Evolutionary conservation across 2,329 filamentous ascomycete genomes (phyloP).

Genomic region (Lasiodiplodia citricola): DNA sequence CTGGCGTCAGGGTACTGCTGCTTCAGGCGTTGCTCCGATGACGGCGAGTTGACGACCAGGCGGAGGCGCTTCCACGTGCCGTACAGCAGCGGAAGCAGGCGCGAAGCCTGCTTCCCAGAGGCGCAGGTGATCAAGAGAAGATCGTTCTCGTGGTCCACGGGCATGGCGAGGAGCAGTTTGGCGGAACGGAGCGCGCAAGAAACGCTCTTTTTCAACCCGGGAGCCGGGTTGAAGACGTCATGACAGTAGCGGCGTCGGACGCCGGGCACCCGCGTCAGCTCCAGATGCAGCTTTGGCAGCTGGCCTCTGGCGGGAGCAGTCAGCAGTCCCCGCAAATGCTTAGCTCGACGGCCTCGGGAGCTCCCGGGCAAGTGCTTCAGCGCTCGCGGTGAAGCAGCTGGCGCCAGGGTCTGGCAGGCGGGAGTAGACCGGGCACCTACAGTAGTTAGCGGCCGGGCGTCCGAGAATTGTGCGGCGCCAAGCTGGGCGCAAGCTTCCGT

Average conservation of each 20-base stretch:
- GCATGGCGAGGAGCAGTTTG: slow-evolving; percentile 30
- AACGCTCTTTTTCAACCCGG: neutral
- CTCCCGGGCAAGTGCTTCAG: neutral
- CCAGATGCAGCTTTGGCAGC: neutral
- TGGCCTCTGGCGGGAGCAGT: neutral
- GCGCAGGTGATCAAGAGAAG: slow-evolving; percentile 47
- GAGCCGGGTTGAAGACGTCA: neutral
- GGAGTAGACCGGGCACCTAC: neutral
- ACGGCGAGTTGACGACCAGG: slow-evolving; percentile 38
- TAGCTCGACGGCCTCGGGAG: neutral
- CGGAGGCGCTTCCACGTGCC: slow-evolving; percentile 41
- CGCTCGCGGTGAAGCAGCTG: neutral
- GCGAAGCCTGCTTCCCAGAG: slow-evolving; percentile 44
- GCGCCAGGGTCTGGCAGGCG: neutral
- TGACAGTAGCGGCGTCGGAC: neutral
- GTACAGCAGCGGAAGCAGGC: slow-evolving; percentile 43
- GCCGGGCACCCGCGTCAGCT: neutral
- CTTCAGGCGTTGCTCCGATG: slow-evolving; percentile 36
- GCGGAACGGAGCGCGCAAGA: neutral
- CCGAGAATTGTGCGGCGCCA: slow-evolving; percentile 26
- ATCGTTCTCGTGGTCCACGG: slow-evolving; percentile 35
- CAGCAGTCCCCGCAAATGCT: neutral
- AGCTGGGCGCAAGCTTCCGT: slow-evolving; percentile 25
- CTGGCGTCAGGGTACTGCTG: slow-evolving; percentile 40
- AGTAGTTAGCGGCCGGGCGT: neutral